These are phyloP conservation scores for Carex kokanica DNA, from an alignment of 176 grass and related monocot genomes.

Conservation along the genomic window DNA sequence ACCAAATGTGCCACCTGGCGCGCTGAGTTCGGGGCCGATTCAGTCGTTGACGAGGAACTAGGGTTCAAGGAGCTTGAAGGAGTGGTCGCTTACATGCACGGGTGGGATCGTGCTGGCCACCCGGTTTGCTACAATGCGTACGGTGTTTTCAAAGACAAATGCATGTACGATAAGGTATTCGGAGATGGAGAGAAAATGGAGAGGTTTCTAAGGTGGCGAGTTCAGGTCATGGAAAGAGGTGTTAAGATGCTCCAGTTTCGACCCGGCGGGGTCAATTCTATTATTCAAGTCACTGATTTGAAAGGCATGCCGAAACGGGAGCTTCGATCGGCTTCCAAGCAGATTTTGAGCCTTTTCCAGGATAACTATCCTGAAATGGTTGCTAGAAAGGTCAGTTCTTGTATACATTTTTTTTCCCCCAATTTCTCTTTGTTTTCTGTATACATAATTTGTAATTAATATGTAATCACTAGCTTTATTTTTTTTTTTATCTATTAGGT, in stretches of 20 bases:
- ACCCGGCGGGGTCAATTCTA: constrained; percentile 80
- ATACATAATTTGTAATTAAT: not conserved
- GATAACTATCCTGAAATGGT: constrained; percentile 99
- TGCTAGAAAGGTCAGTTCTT: constrained; percentile 51
- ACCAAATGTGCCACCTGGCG: constrained; percentile 70
- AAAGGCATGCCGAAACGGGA: constrained; percentile 94
- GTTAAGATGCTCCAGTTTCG: constrained; percentile 68
- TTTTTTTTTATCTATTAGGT: constrained; percentile 37
- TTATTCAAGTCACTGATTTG: constrained; percentile 93
- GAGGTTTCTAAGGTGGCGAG: constrained; percentile 87
- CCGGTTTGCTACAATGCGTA: constrained; percentile 97
- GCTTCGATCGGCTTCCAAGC: constrained; percentile 76
- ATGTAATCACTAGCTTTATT: not conserved
- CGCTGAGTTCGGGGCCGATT: constrained; percentile 69
- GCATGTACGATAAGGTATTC: constrained; percentile 72
- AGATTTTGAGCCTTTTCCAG: constrained; percentile 92
- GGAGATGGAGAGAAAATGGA: constrained; percentile 69
- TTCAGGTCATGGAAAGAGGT: constrained; percentile 95
- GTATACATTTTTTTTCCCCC: too few species aligned
- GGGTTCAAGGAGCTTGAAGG: constrained; percentile 95
- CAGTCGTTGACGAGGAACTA: constrained; percentile 64
- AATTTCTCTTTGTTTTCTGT: not conserved
- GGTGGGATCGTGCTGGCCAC: constrained; percentile 71
- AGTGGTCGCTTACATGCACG: constrained; percentile 86
- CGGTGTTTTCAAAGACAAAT: constrained; percentile 68